Base-by-base conservation (phyloP, 768 basidiomycete genomes). In the Agaricus bisporus region DNA sequence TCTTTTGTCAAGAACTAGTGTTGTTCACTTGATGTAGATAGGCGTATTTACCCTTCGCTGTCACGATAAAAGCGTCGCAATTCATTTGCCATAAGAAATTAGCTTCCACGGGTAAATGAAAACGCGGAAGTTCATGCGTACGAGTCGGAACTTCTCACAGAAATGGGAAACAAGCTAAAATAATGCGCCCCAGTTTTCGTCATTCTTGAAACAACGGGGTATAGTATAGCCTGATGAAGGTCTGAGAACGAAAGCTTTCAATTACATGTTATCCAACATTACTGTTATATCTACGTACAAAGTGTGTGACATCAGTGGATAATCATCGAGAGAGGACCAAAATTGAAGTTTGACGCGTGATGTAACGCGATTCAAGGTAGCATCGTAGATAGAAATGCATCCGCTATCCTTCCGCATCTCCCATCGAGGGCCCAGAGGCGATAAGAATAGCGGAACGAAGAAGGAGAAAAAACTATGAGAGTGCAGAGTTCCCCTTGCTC, bases 71-170 rank as follows among this genome's bases (percentile, higher is more conserved):
- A 42, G 5, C 5, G 20, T 25, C 14, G 32, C 32, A 18, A 37
- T 32, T 35, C 17, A 28, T 41, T 50, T 41, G 28, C 17, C 38
- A 12, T 14, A 12, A 17, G 28, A 3, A 28, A n/a, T 15, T 20
- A 9, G 35, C 36, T 42, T 28, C 26, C 49, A 35, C 32, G 37
- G 12, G 37, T 39, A 43, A 54, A 47, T 54, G 44, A 54, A 54
- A 41, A 44, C 42, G 44, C 51, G n/a, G 29, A 48, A 32, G 52
- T 17, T 10, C 14, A 28, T n/a, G 17, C 22, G 36, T 53, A 36
- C 45, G 45, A 54, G 38, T 54, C 45, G 45, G 52, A 54, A 12
- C 36, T 15, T 39, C 26, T 39, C 22, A 15, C 28, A 47, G 5
- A 26, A 18, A 41, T 38, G 43, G 43, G 43, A 10, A 8, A 9